Percentiles rank a stretch among this genome's conserved stretches.
These are phyloP conservation scores for Serpula lacrymans DNA, from an alignment of 768 basidiomycete genomes.

Conservation along the genomic window DNA sequence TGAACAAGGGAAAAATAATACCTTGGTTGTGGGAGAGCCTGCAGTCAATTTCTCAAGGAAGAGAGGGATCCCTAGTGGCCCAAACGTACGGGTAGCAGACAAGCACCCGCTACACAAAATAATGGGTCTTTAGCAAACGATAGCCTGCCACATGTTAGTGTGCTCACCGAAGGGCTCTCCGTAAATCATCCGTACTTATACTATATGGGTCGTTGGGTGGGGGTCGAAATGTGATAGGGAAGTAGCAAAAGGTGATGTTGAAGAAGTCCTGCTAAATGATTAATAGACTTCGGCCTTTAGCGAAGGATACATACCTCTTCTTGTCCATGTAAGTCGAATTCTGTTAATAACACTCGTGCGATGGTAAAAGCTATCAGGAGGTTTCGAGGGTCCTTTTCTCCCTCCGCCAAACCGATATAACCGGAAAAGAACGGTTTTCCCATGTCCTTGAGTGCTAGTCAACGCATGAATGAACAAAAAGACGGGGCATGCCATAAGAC, in stretches of 20 bases:
- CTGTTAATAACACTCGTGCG: constrained; percentile 77
- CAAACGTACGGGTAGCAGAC: constrained; percentile 77
- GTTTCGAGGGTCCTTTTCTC: constrained; percentile 97
- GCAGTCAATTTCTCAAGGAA: constrained; percentile 91
- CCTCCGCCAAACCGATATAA: constrained; percentile 82
- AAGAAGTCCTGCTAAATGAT: constrained; percentile 67
- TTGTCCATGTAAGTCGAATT: constrained; percentile 74
- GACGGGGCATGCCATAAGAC: not conserved
- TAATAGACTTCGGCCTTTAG: not conserved
- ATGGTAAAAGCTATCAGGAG: constrained; percentile 87
- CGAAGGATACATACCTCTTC: constrained; percentile 61
- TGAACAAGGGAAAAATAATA: constrained; percentile 18
- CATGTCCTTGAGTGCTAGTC: constrained; percentile 64
- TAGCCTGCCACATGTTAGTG: not conserved
- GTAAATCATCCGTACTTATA: constrained; percentile 85
- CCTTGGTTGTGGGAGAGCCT: constrained; percentile 81
- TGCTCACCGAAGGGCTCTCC: constrained; percentile 60
- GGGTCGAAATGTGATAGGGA: constrained; percentile 95
- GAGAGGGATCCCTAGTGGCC: constrained; percentile 77
- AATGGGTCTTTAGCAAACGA: not conserved
- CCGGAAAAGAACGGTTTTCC: constrained; percentile 69
- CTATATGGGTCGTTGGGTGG: constrained; percentile 93
- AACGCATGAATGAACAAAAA: constrained; percentile 11
- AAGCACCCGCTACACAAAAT: constrained; percentile 55
- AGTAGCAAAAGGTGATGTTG: constrained; percentile 96